Conservation (phyloP, 2,329 filamentous ascomycete species). For the Moelleriella libera region DNA sequence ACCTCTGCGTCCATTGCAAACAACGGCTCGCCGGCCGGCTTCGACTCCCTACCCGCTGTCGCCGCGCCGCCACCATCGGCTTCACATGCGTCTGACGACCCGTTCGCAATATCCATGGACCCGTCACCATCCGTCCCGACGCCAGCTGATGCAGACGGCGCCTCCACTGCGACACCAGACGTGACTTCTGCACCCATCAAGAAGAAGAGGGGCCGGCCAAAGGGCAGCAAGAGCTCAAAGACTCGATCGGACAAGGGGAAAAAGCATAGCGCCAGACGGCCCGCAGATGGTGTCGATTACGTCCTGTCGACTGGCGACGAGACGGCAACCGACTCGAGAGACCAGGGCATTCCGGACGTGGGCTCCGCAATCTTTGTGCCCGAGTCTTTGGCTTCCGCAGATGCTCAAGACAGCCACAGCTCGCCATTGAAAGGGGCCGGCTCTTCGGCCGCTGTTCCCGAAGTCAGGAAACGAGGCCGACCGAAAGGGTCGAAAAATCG, state of each 20-base stretch:
- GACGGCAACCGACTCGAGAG: neutral
- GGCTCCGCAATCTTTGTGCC: neutral
- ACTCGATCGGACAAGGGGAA: slow-evolving; percentile 8
- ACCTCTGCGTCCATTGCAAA: neutral
- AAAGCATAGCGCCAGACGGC: slow-evolving; percentile 1
- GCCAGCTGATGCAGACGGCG: too few relatives aligned
- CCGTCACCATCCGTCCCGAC: too few relatives aligned
- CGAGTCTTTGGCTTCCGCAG: neutral
- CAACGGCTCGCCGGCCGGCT: too few relatives aligned
- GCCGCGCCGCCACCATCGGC: too few relatives aligned
- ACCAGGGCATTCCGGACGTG: neutral
- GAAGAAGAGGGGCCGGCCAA: slow-evolving; percentile 37
- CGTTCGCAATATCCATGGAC: too few relatives aligned
- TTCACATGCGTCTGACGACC: too few relatives aligned
- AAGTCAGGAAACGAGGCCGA: slow-evolving; percentile 19
- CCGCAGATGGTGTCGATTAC: neutral
- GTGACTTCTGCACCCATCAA: slow-evolving; percentile 13
- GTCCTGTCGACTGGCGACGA: neutral
- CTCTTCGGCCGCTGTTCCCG: slow-evolving; percentile 8
- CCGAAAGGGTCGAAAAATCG: slow-evolving; percentile 33
- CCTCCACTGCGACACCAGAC: neutral
- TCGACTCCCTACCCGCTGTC: too few relatives aligned
- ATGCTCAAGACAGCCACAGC: neutral
- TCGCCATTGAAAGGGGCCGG: slow-evolving; percentile 4
- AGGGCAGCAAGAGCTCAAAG: slow-evolving; percentile 31